A percentile compares a stretch with the other conserved stretches of the same genome.
phyloP scores from a whole-genome alignment of 2,329 filamentous ascomycete genomes.

The Trichoderma sp. region DNA sequence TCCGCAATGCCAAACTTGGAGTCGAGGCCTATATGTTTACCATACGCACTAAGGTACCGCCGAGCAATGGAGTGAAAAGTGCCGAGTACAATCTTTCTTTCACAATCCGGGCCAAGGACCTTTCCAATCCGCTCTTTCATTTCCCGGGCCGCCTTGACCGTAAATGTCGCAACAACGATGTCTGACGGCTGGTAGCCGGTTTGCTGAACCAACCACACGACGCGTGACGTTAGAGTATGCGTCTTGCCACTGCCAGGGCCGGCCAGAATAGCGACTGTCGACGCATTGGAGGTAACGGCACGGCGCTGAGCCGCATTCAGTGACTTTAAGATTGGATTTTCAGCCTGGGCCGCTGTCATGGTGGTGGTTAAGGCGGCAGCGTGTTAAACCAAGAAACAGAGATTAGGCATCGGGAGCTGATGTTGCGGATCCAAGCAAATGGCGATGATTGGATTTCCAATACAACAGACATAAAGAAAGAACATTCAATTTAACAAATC shows the following conservation, averaged over 20 bases:
- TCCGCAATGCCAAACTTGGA: slow-evolving; percentile 91
- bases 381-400: background rate
- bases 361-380: slow-evolving; percentile 21
- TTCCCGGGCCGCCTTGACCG: slow-evolving; percentile 87
- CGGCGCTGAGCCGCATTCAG: slow-evolving; percentile 56
- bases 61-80: slow-evolving; percentile 94
- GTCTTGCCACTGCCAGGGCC: slow-evolving; percentile 81
- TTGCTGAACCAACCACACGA: slow-evolving; percentile 80
- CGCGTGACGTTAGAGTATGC: slow-evolving; percentile 88
- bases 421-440: background rate
- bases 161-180: slow-evolving; percentile 94
- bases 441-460: background rate
- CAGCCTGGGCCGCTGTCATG: slow-evolving; percentile 29
- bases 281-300: slow-evolving; percentile 52
- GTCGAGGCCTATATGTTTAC: slow-evolving; percentile 75
- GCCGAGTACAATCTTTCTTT: slow-evolving; percentile 77
- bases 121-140: slow-evolving; percentile 87
- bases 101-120: slow-evolving; percentile 73
- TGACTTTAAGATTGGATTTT: slow-evolving; percentile 43
- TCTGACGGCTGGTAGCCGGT: slow-evolving; percentile 75
- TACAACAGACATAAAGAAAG: background rate
- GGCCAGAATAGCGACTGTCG: slow-evolving; percentile 64
- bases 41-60: slow-evolving; percentile 80
- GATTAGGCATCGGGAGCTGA: slow-evolving; percentile 2
- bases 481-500: background rate